Percentiles rank a stretch among this genome's conserved stretches.
Conservation (phyloP, 371 early-diverging fungal species). For the Blakeslea trispora region DNA sequence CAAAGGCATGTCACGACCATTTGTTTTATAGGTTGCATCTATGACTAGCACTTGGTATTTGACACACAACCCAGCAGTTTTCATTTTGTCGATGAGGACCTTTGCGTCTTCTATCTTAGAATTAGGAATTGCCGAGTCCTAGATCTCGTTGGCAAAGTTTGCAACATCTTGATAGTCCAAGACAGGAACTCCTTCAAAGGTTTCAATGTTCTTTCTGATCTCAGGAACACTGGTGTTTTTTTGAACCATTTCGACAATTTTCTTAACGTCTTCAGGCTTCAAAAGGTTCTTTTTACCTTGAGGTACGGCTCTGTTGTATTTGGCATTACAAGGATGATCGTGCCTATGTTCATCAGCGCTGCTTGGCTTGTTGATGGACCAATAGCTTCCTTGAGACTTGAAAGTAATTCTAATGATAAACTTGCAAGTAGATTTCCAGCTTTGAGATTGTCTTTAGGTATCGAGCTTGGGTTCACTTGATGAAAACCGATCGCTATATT, state of each 20-base stretch:
- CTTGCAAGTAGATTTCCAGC: neutral
- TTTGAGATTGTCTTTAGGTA: neutral
- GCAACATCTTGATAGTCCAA: neutral
- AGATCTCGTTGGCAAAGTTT: neutral
- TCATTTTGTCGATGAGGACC: neutral
- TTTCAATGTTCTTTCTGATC: neutral
- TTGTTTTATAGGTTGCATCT: slow-evolving; percentile 5
- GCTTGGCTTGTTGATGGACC: neutral
- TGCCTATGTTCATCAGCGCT: neutral
- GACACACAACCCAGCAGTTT: neutral
- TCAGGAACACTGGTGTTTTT: neutral
- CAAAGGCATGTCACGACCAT: slow-evolving; percentile 5
- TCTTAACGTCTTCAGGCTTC: neutral
- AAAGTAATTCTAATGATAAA: neutral
- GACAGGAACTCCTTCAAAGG: neutral
- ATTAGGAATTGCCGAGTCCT: neutral
- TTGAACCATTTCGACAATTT: neutral
- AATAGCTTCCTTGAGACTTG: neutral
- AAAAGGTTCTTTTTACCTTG: neutral
- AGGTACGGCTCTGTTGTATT: neutral
- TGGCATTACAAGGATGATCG: neutral
- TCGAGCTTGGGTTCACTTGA: neutral
- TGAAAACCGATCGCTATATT: neutral
- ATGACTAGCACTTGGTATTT: slow-evolving; percentile 1
- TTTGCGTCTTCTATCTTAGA: neutral